Base-by-base conservation (phyloP, 495 filamentous ascomycete species). In the Terfezia claveryi region DNA sequence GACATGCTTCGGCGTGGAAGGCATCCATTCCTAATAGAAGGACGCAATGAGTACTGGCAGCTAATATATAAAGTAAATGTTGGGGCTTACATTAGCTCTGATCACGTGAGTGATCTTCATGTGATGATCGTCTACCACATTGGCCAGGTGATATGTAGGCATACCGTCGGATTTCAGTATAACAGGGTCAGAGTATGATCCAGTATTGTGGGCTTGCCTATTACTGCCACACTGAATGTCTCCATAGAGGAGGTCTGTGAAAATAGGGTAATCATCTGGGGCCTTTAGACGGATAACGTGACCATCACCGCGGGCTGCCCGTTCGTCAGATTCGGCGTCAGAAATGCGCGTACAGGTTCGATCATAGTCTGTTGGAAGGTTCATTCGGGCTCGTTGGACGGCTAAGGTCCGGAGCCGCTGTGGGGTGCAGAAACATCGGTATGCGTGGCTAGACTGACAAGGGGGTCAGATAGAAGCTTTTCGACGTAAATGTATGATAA, bases 31-130 rank as follows among this genome's bases (percentile, higher is more conserved):
- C 41, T 46, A 55, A 55, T 37, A 37, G 51, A 16, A 38, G 4
- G 3, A 32, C 36, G 5, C 37, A 14, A 12, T 16, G 67, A 80
- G 65, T 68, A 85, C 86, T 8, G 80, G 76, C 27, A 32, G 27
- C 27, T 32, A n/a, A n/a, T n/a, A 32, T 7, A 32, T 32, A 32
- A 1, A 32, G 2, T 0, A 32, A 7, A 2, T 20, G 27, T 32
- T 7, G 27, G 27, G 27, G 0, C 27, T 32, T 46, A 46, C 41
- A 1, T 50, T 56, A 52, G 86, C 91, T 44, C 91, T 78, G 53
- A 96, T 82, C 23, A 98, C 92, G 68, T 95, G 88, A 4, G 87
- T 96, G 63, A 98, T 92, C 53, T 82, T 67, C 91, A 98, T 98
- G 52, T 76, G 69, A 64, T 92, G 85, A 66, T 98, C 91, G 66